Evolutionary conservation across 2,329 filamentous ascomycete species (phyloP), one percentile per base, ranked within the genome.

Genomic region (Calonectria hawksworthii): DNA sequence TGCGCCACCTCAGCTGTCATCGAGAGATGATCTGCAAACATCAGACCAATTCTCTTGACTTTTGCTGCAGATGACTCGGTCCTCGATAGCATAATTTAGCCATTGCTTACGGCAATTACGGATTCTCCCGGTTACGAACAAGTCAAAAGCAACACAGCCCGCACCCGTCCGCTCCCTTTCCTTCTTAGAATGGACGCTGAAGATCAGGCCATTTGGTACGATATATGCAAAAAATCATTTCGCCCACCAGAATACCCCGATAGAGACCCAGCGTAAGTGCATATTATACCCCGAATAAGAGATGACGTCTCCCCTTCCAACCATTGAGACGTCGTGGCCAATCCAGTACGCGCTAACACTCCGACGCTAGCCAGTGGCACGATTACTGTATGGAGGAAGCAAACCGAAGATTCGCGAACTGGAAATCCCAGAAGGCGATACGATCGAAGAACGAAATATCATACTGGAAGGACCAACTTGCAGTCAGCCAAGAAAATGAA

Each of bases 161-260:
- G 26, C 56, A 38, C 34, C 11, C 21, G 34, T 16, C 32, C 23
- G 14, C 3, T 61, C 14, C 34, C 56, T 18, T 26, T 23, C 56
- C 56, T 26, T 36, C 21, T 23, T 23, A 61, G 36, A 16, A 61
- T 61, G 56, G 34, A 61, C n/a, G 56, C 56, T 23, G 56, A 61
- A 38, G 56, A 61, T 61, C 56, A 61, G 56, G 32, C 56, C 32
- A 61, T 61, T 34, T 61, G 56, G 56, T 38, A 61, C 36, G 56
- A 61, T n/a, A 61, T 61, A 38, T 61, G 56, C 32, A 61, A 61
- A 34, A 21, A 61, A 28, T 61, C 56, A 36, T 61, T 61, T n/a
- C 56, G 32, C 2, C 56, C 56, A n/a, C 56, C 56, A 32, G 56
- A 61, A 61, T 3, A 61, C 23, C 56, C 56, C 32, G 56, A 61